Conservation (phyloP, 2,329 filamentous ascomycete species). For the Didymella pomorum region DNA sequence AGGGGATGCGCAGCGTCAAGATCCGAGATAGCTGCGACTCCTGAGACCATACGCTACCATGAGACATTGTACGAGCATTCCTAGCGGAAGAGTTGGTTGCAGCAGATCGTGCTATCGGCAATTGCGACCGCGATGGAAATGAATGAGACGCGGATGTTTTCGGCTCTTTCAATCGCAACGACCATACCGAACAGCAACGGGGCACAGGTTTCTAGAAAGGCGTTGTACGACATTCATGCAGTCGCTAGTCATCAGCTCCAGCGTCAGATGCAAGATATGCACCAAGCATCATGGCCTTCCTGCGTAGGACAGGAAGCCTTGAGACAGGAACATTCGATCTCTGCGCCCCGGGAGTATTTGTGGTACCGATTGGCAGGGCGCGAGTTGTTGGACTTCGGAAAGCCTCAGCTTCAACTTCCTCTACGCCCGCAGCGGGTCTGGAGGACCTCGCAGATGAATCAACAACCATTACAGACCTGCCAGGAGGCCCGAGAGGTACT, state of each 20-base stretch:
- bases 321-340: neutral
- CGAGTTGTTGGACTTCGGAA: neutral
- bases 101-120: neutral
- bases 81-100: neutral
- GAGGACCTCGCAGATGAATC: neutral
- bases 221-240: neutral
- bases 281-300: neutral
- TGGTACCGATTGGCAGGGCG: neutral
- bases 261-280: neutral
- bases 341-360: neutral
- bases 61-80: neutral
- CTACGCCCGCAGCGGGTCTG: neutral
- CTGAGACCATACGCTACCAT: neutral
- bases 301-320: neutral
- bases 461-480: neutral
- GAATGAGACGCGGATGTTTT: neutral
- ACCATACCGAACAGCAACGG: neutral
- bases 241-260: neutral
- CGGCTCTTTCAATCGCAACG: neutral
- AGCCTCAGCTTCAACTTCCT: neutral
- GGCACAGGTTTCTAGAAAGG: neutral
- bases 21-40: neutral
- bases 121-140: neutral
- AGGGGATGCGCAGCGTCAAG: neutral
- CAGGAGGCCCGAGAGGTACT: neutral